A percentile compares a stretch with the other conserved stretches of the same genome.
These are phyloP conservation scores for Crassisporium funariophilum DNA, from an alignment of 768 basidiomycete species.

Conservation along the genomic window DNA sequence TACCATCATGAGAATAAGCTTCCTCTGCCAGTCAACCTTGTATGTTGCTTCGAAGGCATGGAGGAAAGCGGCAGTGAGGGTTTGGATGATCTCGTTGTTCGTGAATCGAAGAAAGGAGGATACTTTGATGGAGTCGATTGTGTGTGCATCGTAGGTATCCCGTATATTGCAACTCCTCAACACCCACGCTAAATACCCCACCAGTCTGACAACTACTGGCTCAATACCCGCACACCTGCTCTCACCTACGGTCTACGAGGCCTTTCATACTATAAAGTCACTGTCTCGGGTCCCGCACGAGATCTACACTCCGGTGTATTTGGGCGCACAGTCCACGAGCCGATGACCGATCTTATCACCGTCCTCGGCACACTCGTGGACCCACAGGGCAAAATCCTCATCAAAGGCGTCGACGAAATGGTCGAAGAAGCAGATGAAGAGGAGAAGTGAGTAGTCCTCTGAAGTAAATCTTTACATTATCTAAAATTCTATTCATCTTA, in stretches of 20 bases:
- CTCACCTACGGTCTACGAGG: conserved; percentile 91
- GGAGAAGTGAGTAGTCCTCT: conserved; percentile 53
- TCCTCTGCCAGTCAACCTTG: conserved; percentile 85
- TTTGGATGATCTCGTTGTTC: conserved; percentile 81
- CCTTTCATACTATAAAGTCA: conserved; percentile 82
- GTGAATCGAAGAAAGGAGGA: conserved; percentile 69
- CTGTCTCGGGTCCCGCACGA: conserved; percentile 78
- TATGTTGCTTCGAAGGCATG: conserved; percentile 96
- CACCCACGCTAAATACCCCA: background rate
- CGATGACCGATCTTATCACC: conserved; percentile 90
- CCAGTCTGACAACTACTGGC: conserved; percentile 94
- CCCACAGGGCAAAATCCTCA: conserved; percentile 75
- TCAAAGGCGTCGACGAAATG: conserved; percentile 88
- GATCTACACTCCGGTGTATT: conserved; percentile 93
- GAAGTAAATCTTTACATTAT: background rate
- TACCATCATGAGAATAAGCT: conserved; percentile 70
- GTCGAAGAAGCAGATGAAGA: conserved; percentile 71
- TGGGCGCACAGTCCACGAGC: conserved; percentile 81
- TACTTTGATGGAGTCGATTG: conserved; percentile 91
- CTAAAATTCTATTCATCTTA: conserved; percentile 22
- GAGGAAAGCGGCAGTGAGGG: conserved; percentile 94
- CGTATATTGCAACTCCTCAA: background rate
- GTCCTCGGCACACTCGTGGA: conserved; percentile 87
- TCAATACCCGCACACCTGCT: conserved; percentile 77
- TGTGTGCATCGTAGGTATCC: conserved; percentile 79